These are phyloP conservation scores for Hygrocybe coccinea DNA, from an alignment of 768 basidiomycete species.

Conservation along the genomic window DNA sequence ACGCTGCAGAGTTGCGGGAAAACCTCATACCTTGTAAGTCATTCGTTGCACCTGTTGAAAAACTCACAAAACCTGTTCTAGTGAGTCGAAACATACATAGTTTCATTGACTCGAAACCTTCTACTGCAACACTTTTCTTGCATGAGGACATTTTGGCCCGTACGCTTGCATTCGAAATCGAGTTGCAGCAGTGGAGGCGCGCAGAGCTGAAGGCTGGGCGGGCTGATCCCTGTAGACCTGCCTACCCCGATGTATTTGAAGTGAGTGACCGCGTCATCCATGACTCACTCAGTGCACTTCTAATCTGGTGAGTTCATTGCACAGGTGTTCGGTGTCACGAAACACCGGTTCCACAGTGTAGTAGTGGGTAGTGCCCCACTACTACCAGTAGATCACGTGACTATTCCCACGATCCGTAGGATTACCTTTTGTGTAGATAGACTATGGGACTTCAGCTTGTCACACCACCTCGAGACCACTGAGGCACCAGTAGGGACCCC, in stretches of 20 bases:
- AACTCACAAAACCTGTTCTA: background rate
- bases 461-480: too few species aligned
- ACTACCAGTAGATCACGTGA: too few species aligned
- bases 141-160: background rate
- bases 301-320: background rate
- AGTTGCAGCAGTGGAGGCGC: background rate
- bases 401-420: too few species aligned
- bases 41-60: background rate
- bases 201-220: background rate
- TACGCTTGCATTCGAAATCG: background rate
- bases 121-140: background rate
- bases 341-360: background rate
- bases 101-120: background rate
- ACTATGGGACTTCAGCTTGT: too few species aligned
- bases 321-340: background rate
- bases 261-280: background rate
- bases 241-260: background rate
- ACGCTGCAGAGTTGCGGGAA: background rate
- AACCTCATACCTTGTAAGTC: background rate
- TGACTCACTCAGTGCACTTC: background rate
- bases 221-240: background rate
- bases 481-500: too few species aligned
- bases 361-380: too few species aligned
- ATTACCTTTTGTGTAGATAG: too few species aligned
- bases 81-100: background rate